Conservation (phyloP, 768 basidiomycete genomes). For the Hygrocybe punicea region DNA sequence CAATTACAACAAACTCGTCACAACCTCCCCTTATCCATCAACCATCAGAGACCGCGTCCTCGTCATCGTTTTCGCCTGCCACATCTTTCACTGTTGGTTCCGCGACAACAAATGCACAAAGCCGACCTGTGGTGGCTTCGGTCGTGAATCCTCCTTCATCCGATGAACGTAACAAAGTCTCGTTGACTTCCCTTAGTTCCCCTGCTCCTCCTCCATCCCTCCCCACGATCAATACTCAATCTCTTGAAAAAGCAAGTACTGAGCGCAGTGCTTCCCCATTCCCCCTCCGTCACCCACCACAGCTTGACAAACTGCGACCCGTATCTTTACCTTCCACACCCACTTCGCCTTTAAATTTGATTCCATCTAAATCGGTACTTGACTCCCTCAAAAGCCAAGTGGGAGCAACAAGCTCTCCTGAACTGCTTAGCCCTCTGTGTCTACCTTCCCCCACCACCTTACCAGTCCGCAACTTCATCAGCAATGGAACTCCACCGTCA, state of each 20-base stretch:
- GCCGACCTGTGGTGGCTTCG: background rate
- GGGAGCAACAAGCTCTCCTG: slow-evolving; percentile 25
- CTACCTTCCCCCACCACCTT: slow-evolving; percentile 33
- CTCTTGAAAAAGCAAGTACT: background rate
- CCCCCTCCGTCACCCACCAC: slow-evolving; percentile 40
- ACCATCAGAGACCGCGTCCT: background rate
- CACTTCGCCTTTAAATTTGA: slow-evolving; percentile 25
- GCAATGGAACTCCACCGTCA: slow-evolving; percentile 9
- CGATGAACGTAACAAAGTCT: background rate
- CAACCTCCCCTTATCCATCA: background rate
- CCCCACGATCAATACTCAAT: slow-evolving; percentile 34
- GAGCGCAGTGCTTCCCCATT: slow-evolving; percentile 9
- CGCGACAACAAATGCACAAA: no score
- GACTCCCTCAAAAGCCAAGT: slow-evolving; percentile 33
- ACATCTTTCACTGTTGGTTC: no score
- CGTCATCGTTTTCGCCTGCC: no score
- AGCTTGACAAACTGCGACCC: slow-evolving; percentile 37
- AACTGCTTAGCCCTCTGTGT: slow-evolving; percentile 44
- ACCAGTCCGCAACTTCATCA: slow-evolving; percentile 9
- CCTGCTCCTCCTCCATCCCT: slow-evolving; percentile 28
- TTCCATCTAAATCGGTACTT: slow-evolving; percentile 29
- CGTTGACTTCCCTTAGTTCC: background rate
- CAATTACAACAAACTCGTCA: slow-evolving; percentile 13
- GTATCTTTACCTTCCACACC: slow-evolving; percentile 51
- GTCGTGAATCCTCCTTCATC: background rate